Conservation (phyloP, 192 early-diverging fungal genomes). For the Jimgerdemannia lactiflua region DNA sequence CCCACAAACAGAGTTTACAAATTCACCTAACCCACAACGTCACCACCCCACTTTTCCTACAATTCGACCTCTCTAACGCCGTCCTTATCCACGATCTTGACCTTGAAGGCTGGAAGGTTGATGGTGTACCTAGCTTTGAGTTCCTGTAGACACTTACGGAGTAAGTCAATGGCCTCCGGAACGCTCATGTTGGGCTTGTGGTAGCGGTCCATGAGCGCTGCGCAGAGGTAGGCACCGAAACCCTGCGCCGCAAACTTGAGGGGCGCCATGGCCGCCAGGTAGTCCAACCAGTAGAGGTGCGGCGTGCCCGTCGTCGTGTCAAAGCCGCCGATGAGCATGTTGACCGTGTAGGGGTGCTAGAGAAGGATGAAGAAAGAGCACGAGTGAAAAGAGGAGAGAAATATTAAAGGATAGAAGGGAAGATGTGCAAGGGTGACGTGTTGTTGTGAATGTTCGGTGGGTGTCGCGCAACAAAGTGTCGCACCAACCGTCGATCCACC, state of each 20-base stretch:
- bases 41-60: constrained; percentile 19
- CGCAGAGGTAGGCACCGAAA: constrained; percentile 87
- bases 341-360: constrained; percentile 86
- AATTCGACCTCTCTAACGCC: constrained; percentile 70
- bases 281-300: constrained; percentile 91
- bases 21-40: not conserved
- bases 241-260: constrained; percentile 90
- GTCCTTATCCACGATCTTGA: constrained; percentile 86
- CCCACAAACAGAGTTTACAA: no score
- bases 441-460: no score
- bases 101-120: constrained; percentile 77
- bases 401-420: constrained; percentile 7
- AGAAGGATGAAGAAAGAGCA: not conserved
- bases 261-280: constrained; percentile 74
- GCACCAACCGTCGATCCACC: no score
- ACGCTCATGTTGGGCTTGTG: constrained; percentile 77
- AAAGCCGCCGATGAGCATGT: constrained; percentile 84
- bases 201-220: constrained; percentile 92
- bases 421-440: not conserved
- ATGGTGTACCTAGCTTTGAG: constrained; percentile 82
- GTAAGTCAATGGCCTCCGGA: constrained; percentile 80
- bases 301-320: constrained; percentile 71
- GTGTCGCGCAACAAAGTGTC: no score
- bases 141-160: constrained; percentile 82
- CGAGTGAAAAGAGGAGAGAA: constrained; percentile 6